Conservation (phyloP, 768 basidiomycete genomes). For the Panaeolus papilionaceus region DNA sequence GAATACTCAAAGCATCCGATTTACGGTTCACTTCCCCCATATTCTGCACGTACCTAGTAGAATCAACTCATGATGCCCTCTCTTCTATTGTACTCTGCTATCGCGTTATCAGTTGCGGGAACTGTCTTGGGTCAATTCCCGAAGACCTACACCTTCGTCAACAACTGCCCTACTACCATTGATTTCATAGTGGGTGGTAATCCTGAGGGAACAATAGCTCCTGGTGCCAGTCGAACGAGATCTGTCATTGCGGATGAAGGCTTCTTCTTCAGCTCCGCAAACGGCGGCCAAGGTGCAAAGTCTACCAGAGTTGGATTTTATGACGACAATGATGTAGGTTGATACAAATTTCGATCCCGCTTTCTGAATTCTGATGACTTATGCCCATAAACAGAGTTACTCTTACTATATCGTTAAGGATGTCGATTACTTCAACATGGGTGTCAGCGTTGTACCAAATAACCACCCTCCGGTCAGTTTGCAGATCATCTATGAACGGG, state of each 20-base stretch:
- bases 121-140: background rate
- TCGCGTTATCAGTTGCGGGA: background rate
- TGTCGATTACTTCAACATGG: conserved; percentile 37
- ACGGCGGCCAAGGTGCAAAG: conserved; percentile 28
- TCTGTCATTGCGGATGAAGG: conserved; percentile 22
- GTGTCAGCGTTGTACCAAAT: conserved; percentile 36
- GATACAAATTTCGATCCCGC: background rate
- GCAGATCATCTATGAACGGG: background rate
- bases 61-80: background rate
- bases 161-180: conserved; percentile 29
- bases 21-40: background rate
- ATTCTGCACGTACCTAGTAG: background rate
- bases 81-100: background rate
- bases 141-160: conserved; percentile 26
- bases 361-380: background rate
- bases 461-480: conserved; percentile 27
- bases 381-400: conserved; percentile 22
- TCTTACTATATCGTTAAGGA: conserved; percentile 41
- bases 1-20: background rate
- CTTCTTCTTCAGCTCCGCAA: conserved; percentile 30
- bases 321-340: conserved; percentile 18
- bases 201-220: conserved; percentile 23
- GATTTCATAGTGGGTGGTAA: conserved; percentile 26
- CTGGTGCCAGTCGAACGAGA: conserved; percentile 23
- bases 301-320: conserved; percentile 32